Evolutionary conservation across 306 rosid species (phyloP).

Genomic region (Acmispon strigosus): DNA sequence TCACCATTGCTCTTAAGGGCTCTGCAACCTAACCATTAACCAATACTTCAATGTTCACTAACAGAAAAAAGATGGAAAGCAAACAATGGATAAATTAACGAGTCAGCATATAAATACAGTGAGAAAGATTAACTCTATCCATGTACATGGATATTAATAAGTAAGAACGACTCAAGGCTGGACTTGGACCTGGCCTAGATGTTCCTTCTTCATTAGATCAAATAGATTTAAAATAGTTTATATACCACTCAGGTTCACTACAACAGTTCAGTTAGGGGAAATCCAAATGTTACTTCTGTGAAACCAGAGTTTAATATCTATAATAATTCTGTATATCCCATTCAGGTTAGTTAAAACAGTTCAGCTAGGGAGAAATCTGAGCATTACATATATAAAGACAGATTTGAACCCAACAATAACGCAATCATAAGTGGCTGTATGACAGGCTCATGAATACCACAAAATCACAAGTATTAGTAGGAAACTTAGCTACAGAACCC

Average conservation of each 20-base stretch:
- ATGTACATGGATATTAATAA: not conserved
- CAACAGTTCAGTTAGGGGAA: not conserved
- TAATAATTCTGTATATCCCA: not conserved
- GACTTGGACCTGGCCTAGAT: not conserved
- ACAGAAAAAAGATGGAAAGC: constrained; percentile 1
- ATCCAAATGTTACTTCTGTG: not conserved
- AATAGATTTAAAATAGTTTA: not conserved
- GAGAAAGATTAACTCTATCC: not conserved
- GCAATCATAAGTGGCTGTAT: not conserved
- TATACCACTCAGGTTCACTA: not conserved
- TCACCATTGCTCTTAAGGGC: constrained; percentile 91
- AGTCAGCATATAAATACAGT: constrained; percentile 6
- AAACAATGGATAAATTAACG: not conserved
- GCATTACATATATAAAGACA: not conserved
- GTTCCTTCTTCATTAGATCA: constrained; percentile 5
- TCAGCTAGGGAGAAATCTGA: not conserved
- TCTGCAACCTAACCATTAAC: constrained; percentile 65
- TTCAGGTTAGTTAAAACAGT: not conserved
- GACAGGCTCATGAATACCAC: constrained; percentile 1
- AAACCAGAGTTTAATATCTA: not conserved
- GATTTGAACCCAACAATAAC: constrained; percentile 9
- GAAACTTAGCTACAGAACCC: not conserved
- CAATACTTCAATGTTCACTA: constrained; percentile 15
- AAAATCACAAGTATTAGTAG: not conserved
- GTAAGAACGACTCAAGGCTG: not conserved